These are phyloP conservation scores for Talaromyces trachyspermus DNA, from an alignment of 495 filamentous ascomycete genomes.

Conservation along the genomic window DNA sequence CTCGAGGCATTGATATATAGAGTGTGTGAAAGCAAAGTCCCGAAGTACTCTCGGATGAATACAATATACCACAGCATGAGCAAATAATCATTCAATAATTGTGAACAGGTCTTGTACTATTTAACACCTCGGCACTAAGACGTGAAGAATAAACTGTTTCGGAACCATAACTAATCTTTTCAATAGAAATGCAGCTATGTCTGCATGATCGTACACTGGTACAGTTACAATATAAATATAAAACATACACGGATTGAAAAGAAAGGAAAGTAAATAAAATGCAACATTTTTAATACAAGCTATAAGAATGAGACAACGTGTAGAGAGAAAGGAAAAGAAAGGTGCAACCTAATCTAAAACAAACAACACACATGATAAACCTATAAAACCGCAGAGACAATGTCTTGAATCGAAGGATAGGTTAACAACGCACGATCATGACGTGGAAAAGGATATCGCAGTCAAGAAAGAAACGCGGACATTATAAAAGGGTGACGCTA, in stretches of 20 bases:
- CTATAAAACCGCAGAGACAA: slow-evolving; percentile 4
- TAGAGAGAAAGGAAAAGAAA: background rate
- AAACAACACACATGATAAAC: background rate
- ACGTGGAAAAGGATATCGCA: slow-evolving; percentile 2
- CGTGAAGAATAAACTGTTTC: too few relatives aligned
- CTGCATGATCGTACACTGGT: slow-evolving; percentile 33
- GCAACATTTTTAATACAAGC: slow-evolving; percentile 5
- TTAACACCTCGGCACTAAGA: too few relatives aligned
- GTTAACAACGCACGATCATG: background rate
- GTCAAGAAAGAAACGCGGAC: background rate
- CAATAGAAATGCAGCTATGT: slow-evolving; percentile 13
- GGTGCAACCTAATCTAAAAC: background rate
- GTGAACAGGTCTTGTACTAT: too few relatives aligned
- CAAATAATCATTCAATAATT: too few relatives aligned
- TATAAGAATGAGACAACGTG: slow-evolving; percentile 2
- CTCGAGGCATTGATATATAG: too few relatives aligned
- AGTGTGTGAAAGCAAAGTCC: too few relatives aligned
- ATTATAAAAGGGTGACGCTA: background rate
- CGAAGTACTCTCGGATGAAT: too few relatives aligned
- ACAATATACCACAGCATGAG: too few relatives aligned
- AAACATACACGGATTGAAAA: slow-evolving; percentile 10
- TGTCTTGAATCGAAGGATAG: background rate
- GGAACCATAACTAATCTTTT: background rate
- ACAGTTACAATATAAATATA: slow-evolving; percentile 17
- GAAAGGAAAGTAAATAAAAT: slow-evolving; percentile 6